Evolutionary conservation across 75 land plant species (phyloP).

Genomic region (Picea glauca): DNA sequence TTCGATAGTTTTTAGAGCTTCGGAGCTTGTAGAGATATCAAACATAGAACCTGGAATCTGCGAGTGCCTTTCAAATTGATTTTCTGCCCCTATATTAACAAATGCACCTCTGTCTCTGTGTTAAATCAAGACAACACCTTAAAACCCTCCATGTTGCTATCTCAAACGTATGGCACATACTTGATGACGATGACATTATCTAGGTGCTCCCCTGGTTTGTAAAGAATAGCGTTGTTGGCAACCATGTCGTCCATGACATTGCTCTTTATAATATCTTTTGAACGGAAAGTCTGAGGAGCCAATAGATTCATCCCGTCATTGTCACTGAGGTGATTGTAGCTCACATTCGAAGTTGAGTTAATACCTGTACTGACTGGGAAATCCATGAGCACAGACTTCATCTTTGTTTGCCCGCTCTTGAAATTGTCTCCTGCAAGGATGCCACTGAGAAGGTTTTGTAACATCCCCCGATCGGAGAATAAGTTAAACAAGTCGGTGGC

Average conservation of each 20-base stretch:
- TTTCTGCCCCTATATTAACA: too few relatives aligned
- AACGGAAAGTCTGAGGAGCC: slow-evolving; percentile 48
- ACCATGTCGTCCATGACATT: slow-evolving; percentile 58
- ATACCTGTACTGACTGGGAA: slow-evolving; percentile 55
- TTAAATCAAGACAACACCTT: too few relatives aligned
- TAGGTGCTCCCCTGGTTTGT: slow-evolving; percentile 46
- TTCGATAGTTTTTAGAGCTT: too few relatives aligned
- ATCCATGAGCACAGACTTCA: slow-evolving; percentile 30
- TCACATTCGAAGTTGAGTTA: slow-evolving; percentile 39
- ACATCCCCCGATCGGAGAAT: too few relatives aligned
- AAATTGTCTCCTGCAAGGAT: too few relatives aligned
- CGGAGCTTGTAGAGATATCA: too few relatives aligned
- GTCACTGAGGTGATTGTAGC: slow-evolving; percentile 21
- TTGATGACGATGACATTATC: slow-evolving; percentile 53
- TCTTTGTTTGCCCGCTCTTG: too few relatives aligned
- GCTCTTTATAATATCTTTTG: slow-evolving; percentile 52
- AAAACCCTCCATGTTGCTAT: slow-evolving; percentile 18
- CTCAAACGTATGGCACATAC: slow-evolving; percentile 53
- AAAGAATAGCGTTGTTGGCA: slow-evolving; percentile 42
- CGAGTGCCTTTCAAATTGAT: too few relatives aligned
- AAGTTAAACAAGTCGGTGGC: too few relatives aligned
- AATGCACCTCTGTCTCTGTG: too few relatives aligned
- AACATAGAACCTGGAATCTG: too few relatives aligned
- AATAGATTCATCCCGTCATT: slow-evolving; percentile 56
- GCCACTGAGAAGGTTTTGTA: too few relatives aligned